Base-by-base conservation (phyloP, 345 rosid genomes). In the Rhodamnia argentea region DNA sequence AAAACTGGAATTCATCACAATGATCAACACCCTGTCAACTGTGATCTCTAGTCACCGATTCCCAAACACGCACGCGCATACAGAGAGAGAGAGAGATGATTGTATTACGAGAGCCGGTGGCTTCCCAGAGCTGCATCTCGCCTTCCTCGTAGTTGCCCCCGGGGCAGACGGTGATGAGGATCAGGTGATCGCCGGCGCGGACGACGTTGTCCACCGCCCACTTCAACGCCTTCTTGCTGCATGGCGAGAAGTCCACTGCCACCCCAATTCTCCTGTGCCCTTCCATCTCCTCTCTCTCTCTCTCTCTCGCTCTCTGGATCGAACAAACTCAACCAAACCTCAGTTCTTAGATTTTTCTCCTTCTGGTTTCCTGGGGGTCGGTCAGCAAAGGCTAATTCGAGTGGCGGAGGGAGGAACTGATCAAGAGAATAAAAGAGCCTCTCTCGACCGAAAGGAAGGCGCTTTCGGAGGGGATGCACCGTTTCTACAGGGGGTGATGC, bases 51-150 rank as follows among this genome's bases (percentile, higher is more conserved):
- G 57, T 18, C 40, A 62, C 40, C 20, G 57, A 3, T 12, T 12
- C 15, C 27, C 64, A 26, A 14, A 26, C 7, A 58, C 62, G 26
- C 22, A 60, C 74, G 16, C 0, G 27, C 40, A 37, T 37, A 44
- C 29, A 6, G 55, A 32, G 47, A 58, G 54, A 47, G 16, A 14
- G 58, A n/a, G 15, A 22, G 51, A 53, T 13, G 57, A 87, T 58
- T 52, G 53, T 13, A 44, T 42, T 93, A 97, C 99, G 99, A 70
- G 98, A 93, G 57, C 99, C 99, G 53, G 94, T 93, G 92, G 83
- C 90, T 85, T 86, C 94, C 99, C 99, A 97, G 86, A 97, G 99
- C 92, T 94, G 98, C 91, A 90, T 89, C 96, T 95, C 98, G 85
- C 99, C 99, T 18, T 89, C 88, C 84, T 96, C 99, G 87, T 95